phyloP scores from a whole-genome alignment of 2,329 filamentous ascomycete species.

The Microsporum audouinii region DNA sequence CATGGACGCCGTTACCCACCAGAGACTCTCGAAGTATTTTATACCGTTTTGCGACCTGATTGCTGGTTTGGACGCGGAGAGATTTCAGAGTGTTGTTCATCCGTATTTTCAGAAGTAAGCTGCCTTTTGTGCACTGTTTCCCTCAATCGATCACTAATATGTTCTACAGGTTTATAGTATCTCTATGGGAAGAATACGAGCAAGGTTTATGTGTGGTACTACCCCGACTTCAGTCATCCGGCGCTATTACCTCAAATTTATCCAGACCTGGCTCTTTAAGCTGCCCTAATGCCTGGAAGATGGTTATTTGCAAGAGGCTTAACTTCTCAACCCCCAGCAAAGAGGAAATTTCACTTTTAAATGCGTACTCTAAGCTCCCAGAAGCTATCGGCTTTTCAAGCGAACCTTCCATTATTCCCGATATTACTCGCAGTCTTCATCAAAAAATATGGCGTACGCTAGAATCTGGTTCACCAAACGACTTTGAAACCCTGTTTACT shows the following conservation, averaged over 20 bases:
- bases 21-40: slow-evolving; percentile 60
- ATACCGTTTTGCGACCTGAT: slow-evolving; percentile 76
- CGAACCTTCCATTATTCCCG: slow-evolving; percentile 54
- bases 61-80: slow-evolving; percentile 57
- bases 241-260: slow-evolving; percentile 42
- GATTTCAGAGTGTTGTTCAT: slow-evolving; percentile 69
- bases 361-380: slow-evolving; percentile 53
- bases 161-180: slow-evolving; percentile 54
- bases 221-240: slow-evolving; percentile 44
- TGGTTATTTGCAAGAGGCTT: slow-evolving; percentile 60
- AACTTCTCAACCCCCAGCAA: slow-evolving; percentile 37
- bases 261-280: slow-evolving; percentile 30
- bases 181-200: slow-evolving; percentile 59
- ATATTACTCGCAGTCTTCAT: slow-evolving; percentile 54
- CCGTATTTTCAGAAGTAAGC: slow-evolving; percentile 66
- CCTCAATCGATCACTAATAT: slow-evolving; percentile 17
- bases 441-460: slow-evolving; percentile 56
- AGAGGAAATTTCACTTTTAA: slow-evolving; percentile 55
- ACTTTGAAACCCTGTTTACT: slow-evolving; percentile 59
- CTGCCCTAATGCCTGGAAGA: slow-evolving; percentile 49
- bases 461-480: slow-evolving; percentile 47
- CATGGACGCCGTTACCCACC: slow-evolving; percentile 52
- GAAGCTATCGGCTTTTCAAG: slow-evolving; percentile 45
- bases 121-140: neutral
- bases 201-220: slow-evolving; percentile 58